Evolutionary conservation across 495 filamentous ascomycete genomes (phyloP).

Genomic region (Aspergillus funiculosus): DNA sequence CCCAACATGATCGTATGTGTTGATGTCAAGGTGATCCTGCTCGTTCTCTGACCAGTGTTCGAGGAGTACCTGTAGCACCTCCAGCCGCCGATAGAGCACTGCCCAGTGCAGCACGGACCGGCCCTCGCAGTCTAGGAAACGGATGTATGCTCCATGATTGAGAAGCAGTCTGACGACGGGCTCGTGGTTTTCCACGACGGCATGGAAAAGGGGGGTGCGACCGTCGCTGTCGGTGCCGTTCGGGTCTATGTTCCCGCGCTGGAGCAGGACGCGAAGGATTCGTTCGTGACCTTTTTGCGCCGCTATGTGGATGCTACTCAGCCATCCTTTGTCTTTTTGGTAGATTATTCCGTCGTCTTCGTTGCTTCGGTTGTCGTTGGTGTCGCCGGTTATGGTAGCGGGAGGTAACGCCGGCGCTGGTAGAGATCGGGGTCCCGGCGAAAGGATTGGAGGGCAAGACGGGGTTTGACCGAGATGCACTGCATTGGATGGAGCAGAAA

Average conservation of each 20-base stretch:
- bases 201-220: conserved; percentile 1
- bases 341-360: neutral
- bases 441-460: too few species aligned
- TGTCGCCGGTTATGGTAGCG: neutral
- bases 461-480: too few species aligned
- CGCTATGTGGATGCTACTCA: conserved; percentile 1
- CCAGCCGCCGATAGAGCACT: neutral
- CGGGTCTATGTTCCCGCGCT: conserved; percentile 1
- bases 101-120: conserved; percentile 9
- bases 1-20: neutral
- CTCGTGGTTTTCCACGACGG: conserved; percentile 1
- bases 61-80: conserved; percentile 1
- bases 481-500: too few species aligned
- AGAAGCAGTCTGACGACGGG: conserved; percentile 2
- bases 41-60: neutral
- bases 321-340: conserved; percentile 1
- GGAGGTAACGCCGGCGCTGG: neutral
- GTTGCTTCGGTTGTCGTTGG: neutral
- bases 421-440: too few species aligned
- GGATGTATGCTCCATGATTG: neutral
- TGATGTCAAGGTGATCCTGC: neutral
- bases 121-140: neutral
- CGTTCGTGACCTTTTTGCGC: conserved; percentile 9
- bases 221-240: conserved; percentile 7
- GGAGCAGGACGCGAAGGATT: conserved; percentile 2